Base-by-base conservation (phyloP, 768 basidiomycete species). In the Suillus occidentalis region DNA sequence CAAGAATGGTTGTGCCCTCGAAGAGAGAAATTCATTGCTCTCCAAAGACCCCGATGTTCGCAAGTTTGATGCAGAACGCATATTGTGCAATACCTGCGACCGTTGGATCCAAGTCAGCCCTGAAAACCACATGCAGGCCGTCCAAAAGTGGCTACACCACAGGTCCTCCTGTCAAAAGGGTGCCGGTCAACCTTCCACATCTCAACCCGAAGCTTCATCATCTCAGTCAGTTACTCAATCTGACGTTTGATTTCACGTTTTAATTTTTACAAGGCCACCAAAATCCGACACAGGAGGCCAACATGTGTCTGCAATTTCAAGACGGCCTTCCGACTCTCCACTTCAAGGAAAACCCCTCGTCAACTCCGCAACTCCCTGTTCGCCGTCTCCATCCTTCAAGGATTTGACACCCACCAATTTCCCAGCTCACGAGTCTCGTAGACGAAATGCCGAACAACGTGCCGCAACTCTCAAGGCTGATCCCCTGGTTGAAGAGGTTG, bases 371-470 rank as follows among this genome's bases (percentile, higher is more conserved):
- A 55, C 63, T 45, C 69, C 75, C 31, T 67, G 68, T 59, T 76
- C 76, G 31, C 77, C 78, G 28, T 69, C 73, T 60, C 72, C 82
- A 16, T 77, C 82, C 34, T 84, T 85, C 75, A 85, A 85, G 71
- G 86, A 87, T 69, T 82, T 87, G 63, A 85, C 78, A n/a, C 85
- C 87, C 0, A 74, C 78, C 31, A 87, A 81, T 71, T 89, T 84
- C 66, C 83, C 86, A 9, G 76, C 81, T 28, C 78, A 89, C 66
- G 91, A 91, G 69, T 87, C 89, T 18, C 85, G 90, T 28, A 79
- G 89, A 34, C 84, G 89, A 63, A 92, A 90, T 68, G 90, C 91
- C 22, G 91, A 92, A 70, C 90, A 92, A 75, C 86, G 91, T 37
- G 89, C 88, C 0, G 89, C 89, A 12, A 85, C 85, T 2, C 81